Percentiles rank a stretch among this genome's conserved stretches.
phyloP scores from a whole-genome alignment of 768 basidiomycete species.

The button mushroom (Agaricus bisporus) region DNA sequence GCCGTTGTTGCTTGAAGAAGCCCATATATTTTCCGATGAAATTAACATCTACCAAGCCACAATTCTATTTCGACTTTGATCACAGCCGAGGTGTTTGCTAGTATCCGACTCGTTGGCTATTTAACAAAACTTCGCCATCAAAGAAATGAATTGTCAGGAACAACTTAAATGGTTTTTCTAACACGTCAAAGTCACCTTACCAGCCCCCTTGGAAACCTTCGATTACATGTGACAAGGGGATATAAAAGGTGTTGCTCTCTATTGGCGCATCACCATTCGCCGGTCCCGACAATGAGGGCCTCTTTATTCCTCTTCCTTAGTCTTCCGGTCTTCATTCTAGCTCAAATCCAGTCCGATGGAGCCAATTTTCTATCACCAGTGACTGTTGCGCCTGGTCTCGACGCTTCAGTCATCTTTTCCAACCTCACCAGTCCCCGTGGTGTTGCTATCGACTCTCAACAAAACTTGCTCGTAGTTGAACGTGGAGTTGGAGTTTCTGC shows the following conservation, averaged over 20 bases:
- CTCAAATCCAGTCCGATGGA: conserved; percentile 23
- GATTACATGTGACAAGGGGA: not conserved
- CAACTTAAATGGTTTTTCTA: too few species aligned
- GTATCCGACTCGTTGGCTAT: too few species aligned
- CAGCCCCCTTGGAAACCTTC: too few species aligned
- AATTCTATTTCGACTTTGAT: too few species aligned
- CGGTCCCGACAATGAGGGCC: not conserved
- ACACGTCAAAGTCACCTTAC: too few species aligned
- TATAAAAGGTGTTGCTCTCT: not conserved
- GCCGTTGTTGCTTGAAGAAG: not conserved
- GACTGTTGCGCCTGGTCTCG: conserved; percentile 27
- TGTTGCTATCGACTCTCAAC: conserved; percentile 29
- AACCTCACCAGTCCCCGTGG: conserved; percentile 37
- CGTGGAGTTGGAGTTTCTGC: conserved; percentile 36
- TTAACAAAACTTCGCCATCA: too few species aligned
- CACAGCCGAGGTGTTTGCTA: too few species aligned
- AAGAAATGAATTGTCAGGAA: too few species aligned
- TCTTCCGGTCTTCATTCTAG: not conserved
- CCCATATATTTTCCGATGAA: too few species aligned
- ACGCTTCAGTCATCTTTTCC: conserved; percentile 31
- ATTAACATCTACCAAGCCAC: too few species aligned
- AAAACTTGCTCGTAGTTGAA: conserved; percentile 38
- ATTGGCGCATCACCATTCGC: not conserved
- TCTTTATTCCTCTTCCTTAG: not conserved
- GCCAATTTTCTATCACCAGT: conserved; percentile 29